phyloP scores from a whole-genome alignment of 2,329 filamentous ascomycete species.

The Sarocladium kiliense region DNA sequence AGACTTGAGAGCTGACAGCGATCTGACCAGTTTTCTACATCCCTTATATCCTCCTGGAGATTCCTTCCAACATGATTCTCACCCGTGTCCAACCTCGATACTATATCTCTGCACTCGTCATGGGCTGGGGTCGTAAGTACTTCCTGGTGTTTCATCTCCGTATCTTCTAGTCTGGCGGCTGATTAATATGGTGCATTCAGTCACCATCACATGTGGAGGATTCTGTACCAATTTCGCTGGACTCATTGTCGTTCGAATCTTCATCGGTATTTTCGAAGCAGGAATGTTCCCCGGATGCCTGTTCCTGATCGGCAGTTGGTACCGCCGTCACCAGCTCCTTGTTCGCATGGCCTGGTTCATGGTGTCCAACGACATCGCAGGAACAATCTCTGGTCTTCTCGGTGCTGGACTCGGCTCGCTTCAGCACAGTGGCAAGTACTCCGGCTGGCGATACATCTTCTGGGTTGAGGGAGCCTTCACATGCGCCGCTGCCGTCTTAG shows the following conservation, averaged over 20 bases:
- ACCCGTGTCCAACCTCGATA: conserved; percentile 22
- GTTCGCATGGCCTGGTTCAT: conserved; percentile 20
- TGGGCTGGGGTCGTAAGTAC: conserved; percentile 24
- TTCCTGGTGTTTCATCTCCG: no score
- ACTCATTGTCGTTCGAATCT: conserved; percentile 21
- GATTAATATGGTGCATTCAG: conserved; percentile 1
- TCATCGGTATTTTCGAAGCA: conserved; percentile 30
- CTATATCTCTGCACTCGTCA: conserved; percentile 20
- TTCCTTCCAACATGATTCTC: no score
- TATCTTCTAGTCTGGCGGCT: no score
- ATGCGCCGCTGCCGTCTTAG: conserved; percentile 12
- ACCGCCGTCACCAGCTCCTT: conserved; percentile 25
- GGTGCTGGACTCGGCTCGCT: conserved; percentile 18
- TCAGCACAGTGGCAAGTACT: conserved; percentile 16
- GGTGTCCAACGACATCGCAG: conserved; percentile 19
- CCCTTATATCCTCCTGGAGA: conserved; percentile 25
- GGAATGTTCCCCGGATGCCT: conserved; percentile 26
- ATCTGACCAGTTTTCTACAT: conserved; percentile 21
- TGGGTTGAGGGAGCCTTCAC: conserved; percentile 17
- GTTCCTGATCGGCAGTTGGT: conserved; percentile 29
- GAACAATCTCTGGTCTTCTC: conserved; percentile 18
- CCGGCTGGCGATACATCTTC: conserved; percentile 20
- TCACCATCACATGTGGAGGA: conserved; percentile 21
- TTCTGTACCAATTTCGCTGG: conserved; percentile 20
- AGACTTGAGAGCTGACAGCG: no score